Base-by-base conservation (phyloP, 2,329 filamentous ascomycete species). In the Apiospora pterosperma region DNA sequence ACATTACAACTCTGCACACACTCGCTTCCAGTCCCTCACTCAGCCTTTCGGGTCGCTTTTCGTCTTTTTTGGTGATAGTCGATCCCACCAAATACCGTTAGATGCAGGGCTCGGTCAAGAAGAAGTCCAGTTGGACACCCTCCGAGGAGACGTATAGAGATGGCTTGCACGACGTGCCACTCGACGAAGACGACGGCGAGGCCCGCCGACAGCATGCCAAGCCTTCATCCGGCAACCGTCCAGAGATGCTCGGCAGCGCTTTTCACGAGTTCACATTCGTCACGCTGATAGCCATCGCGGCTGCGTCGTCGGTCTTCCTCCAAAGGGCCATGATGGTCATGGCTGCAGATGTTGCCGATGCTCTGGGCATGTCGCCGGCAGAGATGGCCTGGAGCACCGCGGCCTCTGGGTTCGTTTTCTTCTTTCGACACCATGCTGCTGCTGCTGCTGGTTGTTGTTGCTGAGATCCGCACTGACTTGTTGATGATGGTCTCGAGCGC, bases 281-380 rank as follows among this genome's bases (percentile, higher is more conserved):
- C 48, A 69, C 67, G 21, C 59, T 75, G 36, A 72, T 75, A 41
- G 71, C 74, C 28, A 71, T 76, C 55, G 68, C 74, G 14, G 74
- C 74, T 4, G 73, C 74, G 4, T 73, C 72, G 2, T 74, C 74
- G 2, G 71, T 76, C 36, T 75, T 76, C 44, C 69, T 75, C 10
- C 74, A 76, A 61, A 70, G 74, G 55, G 74, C 74, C 41, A 68
- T 73, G 11, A 67, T 76, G n/a, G 71, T 75, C 16, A 69, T 76
- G 6, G 70, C 71, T 5, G 71, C 69, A 11, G 68, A 74, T 25
- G 69, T 75, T 58, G 70, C 68, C 21, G 68, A 67, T 21, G 70
- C 67, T 36, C 58, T 76, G 21, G 62, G 62, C 34, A 74, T 74
- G 73, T 70, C 71, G 8, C 74, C 73, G 5, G 73, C 73, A 36